These are phyloP conservation scores for Chionographis japonica DNA, from an alignment of 106 monocot genomes.

Conservation along the genomic window DNA sequence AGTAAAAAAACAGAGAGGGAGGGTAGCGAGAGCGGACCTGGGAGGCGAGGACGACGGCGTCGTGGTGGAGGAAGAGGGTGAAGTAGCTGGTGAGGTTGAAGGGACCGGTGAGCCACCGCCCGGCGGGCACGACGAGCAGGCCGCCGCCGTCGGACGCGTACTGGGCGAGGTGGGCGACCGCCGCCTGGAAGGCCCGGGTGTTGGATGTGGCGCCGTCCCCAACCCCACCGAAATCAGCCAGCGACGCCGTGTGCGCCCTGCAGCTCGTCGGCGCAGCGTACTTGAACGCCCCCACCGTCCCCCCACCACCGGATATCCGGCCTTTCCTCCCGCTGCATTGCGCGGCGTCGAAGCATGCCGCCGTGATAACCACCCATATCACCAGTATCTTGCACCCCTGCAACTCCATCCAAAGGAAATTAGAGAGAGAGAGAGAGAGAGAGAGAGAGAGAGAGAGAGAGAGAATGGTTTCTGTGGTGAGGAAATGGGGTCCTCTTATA, in stretches of 20 bases:
- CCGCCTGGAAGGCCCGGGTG: slow-evolving; percentile 59
- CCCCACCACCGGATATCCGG: background rate
- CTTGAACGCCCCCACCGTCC: slow-evolving; percentile 2
- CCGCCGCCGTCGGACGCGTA: slow-evolving; percentile 37
- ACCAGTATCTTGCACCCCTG: background rate
- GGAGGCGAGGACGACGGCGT: slow-evolving; percentile 59
- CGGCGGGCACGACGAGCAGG: slow-evolving; percentile 55
- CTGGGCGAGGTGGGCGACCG: slow-evolving; percentile 35
- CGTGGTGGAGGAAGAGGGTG: slow-evolving; percentile 58
- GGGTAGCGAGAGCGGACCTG: slow-evolving; percentile 20
- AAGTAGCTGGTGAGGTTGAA: slow-evolving; percentile 62
- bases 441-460: too few species aligned
- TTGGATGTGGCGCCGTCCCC: slow-evolving; percentile 79
- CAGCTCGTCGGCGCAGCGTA: slow-evolving; percentile 39
- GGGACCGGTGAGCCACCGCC: slow-evolving; percentile 59
- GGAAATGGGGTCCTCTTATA: too few species aligned
- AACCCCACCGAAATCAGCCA: slow-evolving; percentile 81
- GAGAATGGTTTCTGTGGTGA: too few species aligned
- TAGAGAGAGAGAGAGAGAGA: too few species aligned
- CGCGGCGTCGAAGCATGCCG: background rate
- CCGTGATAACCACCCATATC: background rate
- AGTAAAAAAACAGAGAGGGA: too few species aligned
- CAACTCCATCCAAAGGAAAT: background rate
- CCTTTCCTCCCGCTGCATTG: background rate
- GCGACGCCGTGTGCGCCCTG: slow-evolving; percentile 49